phyloP scores from a whole-genome alignment of 2,329 filamentous ascomycete genomes.

The Aspergillus cejpii region DNA sequence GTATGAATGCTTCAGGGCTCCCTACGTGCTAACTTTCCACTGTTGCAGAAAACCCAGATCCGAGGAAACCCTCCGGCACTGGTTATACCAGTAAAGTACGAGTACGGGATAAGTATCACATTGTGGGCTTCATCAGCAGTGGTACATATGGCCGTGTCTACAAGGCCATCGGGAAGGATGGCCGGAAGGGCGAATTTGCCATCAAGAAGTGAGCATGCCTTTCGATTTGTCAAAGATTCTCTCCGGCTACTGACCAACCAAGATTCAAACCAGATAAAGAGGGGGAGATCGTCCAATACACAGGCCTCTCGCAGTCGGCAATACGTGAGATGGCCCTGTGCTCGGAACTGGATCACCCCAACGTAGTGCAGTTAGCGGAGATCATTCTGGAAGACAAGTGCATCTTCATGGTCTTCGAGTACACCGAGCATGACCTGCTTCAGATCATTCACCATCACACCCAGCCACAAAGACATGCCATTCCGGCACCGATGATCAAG shows the following conservation, averaged over 20 bases:
- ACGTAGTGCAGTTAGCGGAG: slow-evolving; percentile 85
- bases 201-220: slow-evolving; percentile 74
- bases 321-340: slow-evolving; percentile 97
- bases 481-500: slow-evolving; percentile 80
- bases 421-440: slow-evolving; percentile 91
- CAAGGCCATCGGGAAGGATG: slow-evolving; percentile 76
- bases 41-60: slow-evolving; percentile 31
- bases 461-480: slow-evolving; percentile 77
- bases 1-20: slow-evolving; percentile 1
- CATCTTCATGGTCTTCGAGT: slow-evolving; percentile 99
- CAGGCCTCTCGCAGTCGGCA: slow-evolving; percentile 93
- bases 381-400: slow-evolving; percentile 98
- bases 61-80: slow-evolving; percentile 41
- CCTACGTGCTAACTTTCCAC: slow-evolving; percentile 20
- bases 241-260: slow-evolving; percentile 11
- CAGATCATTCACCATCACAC: slow-evolving; percentile 99
- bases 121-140: slow-evolving; percentile 96
- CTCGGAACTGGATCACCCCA: slow-evolving; percentile 79
- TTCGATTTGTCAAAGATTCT: not conserved
- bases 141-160: slow-evolving; percentile 98
- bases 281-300: slow-evolving; percentile 89
- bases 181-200: slow-evolving; percentile 74
- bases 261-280: slow-evolving; percentile 96
- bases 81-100: slow-evolving; percentile 67
- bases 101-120: slow-evolving; percentile 87